Base-by-base conservation (phyloP, 108 stramenopile species). In the Ochromonas danica region DNA sequence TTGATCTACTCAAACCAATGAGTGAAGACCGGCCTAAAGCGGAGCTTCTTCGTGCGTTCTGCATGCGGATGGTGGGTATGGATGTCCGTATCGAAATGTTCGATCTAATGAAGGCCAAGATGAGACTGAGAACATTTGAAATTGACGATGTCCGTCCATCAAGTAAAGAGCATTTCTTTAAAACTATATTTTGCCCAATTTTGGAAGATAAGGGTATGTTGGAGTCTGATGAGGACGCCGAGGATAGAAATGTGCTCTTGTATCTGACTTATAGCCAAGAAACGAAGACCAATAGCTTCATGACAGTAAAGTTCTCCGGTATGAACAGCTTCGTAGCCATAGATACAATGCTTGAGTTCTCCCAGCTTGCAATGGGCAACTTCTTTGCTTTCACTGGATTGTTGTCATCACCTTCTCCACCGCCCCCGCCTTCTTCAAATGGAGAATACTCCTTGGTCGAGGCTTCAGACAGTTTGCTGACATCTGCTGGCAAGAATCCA, bases 81-180 rank as follows among this genome's bases (percentile, higher is more conserved):
- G 3, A 6, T 10, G 63, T 33, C 63, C 3, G 25, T 10, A 36
- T 67, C 17, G 31, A 31, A 28, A 67, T 33, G 17, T 14, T 14
- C 27, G 63, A 67, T 14, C 31, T 67, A 36, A 31, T 67, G 31
- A 67, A 67, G 27, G 27, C 63, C 3, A 33, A 28, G 10, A 6
- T 67, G 31, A 6, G 30, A 35, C 31, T 67, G 35, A 25, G 63
- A 6, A 6, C 33, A 28, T 28, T 67, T 6, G 33, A 67, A 3
- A 67, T 67, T 31, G 3, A 14, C 31, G 63, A 67, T 36, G 25
- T 35, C 17, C 63, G 63, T 36, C 3, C 3, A 36, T 22, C 25
- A 36, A 67, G 63, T 36, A 67, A 67, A 36, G 63, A 67, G 3
- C 25, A 67, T 36, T 3, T 67, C 31, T 67, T 67, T 25, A 28